Evolutionary conservation across 2,329 filamentous ascomycete species (phyloP), one percentile per base, ranked within the genome.

Genomic region (Spiromastix sp.): DNA sequence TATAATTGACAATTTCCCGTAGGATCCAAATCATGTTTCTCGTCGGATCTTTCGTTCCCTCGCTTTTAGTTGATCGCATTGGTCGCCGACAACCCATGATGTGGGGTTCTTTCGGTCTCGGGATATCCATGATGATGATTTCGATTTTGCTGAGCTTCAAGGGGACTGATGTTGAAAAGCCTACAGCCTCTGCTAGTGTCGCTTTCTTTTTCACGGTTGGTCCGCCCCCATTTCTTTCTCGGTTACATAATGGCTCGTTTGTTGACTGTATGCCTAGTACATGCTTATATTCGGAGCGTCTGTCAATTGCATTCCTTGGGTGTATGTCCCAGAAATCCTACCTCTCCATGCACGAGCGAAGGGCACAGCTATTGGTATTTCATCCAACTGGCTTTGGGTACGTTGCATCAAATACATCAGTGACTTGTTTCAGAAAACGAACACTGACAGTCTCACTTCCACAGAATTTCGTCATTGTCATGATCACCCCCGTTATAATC

Each of bases 231-330:
- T 20, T n/a, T n/a, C n/a, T n/a, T n/a, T n/a, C n/a, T n/a, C n/a
- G n/a, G n/a, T n/a, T n/a, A n/a, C n/a, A n/a, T n/a, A n/a, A n/a
- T n/a, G n/a, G n/a, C n/a, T n/a, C n/a, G 9, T 21, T 24, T 25
- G n/a, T 16, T 26, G 7, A 15, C 3, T 4, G 7, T 17, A n/a
- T 16, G 12, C 26, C 15, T 30, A 54, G 26, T 60, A 58, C 42
- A 62, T 64, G 59, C 48, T 62, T 12, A 55, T 61, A 28, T 64
- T 61, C 36, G 64, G 63, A 4, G 60, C 60, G 2, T 60, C 59
- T 2, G 58, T 61, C 3, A 68, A 68, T 40, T 65, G 61, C 39
- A 64, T 70, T 12, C 66, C 67, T 2, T 70, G 67, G 67, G 64
- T 68, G 1, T 67, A 66, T 40, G 63, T 66, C 3, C 64, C 66